Percentiles rank a stretch among this genome's conserved stretches.
These are phyloP conservation scores for Hirschioporus abietinus DNA, from an alignment of 768 basidiomycete genomes.

Conservation along the genomic window DNA sequence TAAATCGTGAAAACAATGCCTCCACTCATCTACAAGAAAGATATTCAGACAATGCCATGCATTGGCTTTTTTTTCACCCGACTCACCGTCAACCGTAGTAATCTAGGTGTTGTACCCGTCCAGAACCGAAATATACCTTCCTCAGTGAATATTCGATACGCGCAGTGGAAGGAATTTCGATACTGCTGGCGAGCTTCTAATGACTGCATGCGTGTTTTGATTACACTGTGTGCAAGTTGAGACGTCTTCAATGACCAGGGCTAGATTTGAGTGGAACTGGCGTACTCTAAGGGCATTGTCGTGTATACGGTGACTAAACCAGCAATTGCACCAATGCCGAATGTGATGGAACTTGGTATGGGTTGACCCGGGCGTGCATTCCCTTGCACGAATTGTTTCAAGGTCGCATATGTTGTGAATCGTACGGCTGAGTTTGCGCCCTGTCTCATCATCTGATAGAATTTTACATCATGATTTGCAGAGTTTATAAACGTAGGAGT, in stretches of 20 bases:
- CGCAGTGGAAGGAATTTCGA: constrained; percentile 93
- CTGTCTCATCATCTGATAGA: constrained; percentile 86
- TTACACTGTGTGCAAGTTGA: constrained; percentile 49
- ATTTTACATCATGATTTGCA: background rate
- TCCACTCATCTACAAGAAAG: constrained; percentile 65
- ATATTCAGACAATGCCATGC: background rate
- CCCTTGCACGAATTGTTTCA: constrained; percentile 91
- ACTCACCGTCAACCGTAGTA: constrained; percentile 79
- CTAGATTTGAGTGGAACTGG: constrained; percentile 12
- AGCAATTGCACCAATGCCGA: constrained; percentile 89
- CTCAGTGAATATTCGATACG: constrained; percentile 89
- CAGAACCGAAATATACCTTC: constrained; percentile 92
- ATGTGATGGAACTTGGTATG: constrained; percentile 84
- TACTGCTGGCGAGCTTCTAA: constrained; percentile 79
- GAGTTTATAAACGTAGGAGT: background rate
- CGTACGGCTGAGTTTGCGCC: constrained; percentile 96
- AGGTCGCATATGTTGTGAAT: constrained; percentile 90
- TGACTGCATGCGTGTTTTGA: constrained; percentile 98
- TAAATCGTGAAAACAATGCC: constrained; percentile 93
- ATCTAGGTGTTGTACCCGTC: constrained; percentile 91
- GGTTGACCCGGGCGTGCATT: constrained; percentile 76
- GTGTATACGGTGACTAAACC: constrained; percentile 93
- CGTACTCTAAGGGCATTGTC: constrained; percentile 80
- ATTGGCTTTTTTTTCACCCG: background rate
- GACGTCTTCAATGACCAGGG: constrained; percentile 7